Percentiles rank a stretch among this genome's conserved stretches.
Evolutionary conservation across 768 basidiomycete species (phyloP).

Genomic region (Calocybe gangraenosa): DNA sequence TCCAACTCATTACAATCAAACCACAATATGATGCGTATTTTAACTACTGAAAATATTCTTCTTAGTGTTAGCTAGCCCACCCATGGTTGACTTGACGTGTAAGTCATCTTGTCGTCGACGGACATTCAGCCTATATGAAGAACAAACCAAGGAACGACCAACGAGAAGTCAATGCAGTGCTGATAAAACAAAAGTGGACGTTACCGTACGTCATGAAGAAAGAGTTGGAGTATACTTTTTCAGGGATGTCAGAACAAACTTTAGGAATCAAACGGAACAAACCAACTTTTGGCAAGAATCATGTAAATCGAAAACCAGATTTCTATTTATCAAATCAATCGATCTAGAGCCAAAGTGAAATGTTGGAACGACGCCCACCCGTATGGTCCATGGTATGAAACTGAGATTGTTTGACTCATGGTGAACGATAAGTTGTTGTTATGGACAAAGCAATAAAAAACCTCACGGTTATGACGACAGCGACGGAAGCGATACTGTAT

Average conservation of each 20-base stretch:
- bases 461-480: conserved; percentile 20
- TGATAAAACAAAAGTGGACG: not conserved
- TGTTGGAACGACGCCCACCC: conserved; percentile 1
- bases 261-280: not conserved
- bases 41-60: too few relatives aligned
- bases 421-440: not conserved
- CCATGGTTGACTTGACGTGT: too few relatives aligned
- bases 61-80: too few relatives aligned
- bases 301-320: conserved; percentile 25
- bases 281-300: conserved; percentile 21
- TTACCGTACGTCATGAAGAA: conserved; percentile 17
- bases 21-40: too few relatives aligned
- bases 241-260: not conserved
- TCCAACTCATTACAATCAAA: too few relatives aligned
- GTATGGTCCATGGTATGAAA: conserved; percentile 20
- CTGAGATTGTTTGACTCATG: too few relatives aligned
- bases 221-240: conserved; percentile 26
- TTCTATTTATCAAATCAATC: conserved; percentile 9
- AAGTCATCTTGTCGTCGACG: not conserved
- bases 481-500: conserved; percentile 20
- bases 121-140: conserved; percentile 2
- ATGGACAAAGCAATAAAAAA: not conserved
- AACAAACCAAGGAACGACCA: not conserved
- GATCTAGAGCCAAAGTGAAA: not conserved
- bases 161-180: too few relatives aligned